Evolutionary conservation across 2,329 filamentous ascomycete genomes (phyloP).

Genomic region (Xylaria sp.): DNA sequence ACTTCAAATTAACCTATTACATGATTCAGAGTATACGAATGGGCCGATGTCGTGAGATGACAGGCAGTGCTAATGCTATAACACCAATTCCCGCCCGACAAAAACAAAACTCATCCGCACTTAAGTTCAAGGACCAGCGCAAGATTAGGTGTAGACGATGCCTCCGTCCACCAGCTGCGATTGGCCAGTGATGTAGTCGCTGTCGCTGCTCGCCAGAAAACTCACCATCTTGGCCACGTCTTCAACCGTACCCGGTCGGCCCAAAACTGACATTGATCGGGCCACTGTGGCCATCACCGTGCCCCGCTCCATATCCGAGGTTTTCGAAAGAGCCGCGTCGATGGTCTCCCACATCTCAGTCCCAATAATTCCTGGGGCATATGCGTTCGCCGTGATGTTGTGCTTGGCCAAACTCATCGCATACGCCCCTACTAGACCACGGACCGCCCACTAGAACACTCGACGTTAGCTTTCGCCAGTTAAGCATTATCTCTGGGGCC

Average conservation of each 20-base stretch:
- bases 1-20: background rate
- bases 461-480: background rate
- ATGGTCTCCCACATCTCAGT: conserved; percentile 74
- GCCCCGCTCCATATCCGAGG: conserved; percentile 55
- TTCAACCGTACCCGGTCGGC: conserved; percentile 63
- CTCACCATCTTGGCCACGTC: conserved; percentile 68
- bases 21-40: background rate
- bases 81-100: background rate
- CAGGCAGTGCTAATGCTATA: background rate
- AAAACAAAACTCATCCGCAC: too few species aligned
- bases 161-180: conserved; percentile 67
- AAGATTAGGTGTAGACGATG: conserved; percentile 40
- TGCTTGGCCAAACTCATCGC: conserved; percentile 69
- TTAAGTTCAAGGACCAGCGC: background rate
- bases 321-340: conserved; percentile 62
- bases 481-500: too few species aligned
- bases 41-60: background rate
- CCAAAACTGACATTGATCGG: conserved; percentile 59
- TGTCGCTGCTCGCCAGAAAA: conserved; percentile 63
- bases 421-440: conserved; percentile 68
- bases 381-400: conserved; percentile 70
- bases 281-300: conserved; percentile 61
- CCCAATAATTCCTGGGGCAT: conserved; percentile 70
- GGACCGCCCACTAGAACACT: conserved; percentile 58
- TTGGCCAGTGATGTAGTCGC: conserved; percentile 70